Evolutionary conservation across 352 stramenopile species (phyloP), one percentile per base, ranked within the genome.

Genomic region (Phytophthora meadii): DNA sequence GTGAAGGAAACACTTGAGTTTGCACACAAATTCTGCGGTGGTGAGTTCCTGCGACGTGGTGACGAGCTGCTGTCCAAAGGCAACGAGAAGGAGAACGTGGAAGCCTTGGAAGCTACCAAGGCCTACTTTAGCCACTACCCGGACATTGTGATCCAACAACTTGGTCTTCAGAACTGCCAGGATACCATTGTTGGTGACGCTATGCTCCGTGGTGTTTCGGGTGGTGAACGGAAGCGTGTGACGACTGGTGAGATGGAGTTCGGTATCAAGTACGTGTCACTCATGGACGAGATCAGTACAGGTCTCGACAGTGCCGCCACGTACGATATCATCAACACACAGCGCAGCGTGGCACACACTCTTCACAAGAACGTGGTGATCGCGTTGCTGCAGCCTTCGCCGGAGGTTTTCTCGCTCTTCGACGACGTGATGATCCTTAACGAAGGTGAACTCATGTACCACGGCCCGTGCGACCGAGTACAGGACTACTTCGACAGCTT

Each of bases 231-330:
- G 68, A 65, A 65, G 14, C 56, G 56, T 17, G 36, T 57, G 22
- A 57, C 50, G 50, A 47, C 67, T 8, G 82, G 79, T 17, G 74
- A 90, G 70, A 98, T 98, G 82, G 70, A 94, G 44, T 85, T 93
- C 45, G 74, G 77, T 42, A 68, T 70, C 32, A 80, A 84, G 58
- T 82, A 79, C 52, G 77, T 97, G 28, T 61, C 84, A 17, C 86
- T 93, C 44, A 84, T 87, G 66, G 94, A 98, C 65, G 87, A 96
- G 75, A 97, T 98, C 60, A 95, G 82, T 64, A 98, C 92, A 22
- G 95, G 95, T 2, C 83, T 98, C 64, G 54, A 92, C 92, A 72
- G 70, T 90, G 49, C 72, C 82, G 27, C 92, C 65, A 76, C 65
- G 17, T 75, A 62, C 42, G 67, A 75, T 12, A 75, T 75, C 48